Base-by-base conservation (phyloP, 192 early-diverging fungal genomes). In the Entrophospora sp. region DNA sequence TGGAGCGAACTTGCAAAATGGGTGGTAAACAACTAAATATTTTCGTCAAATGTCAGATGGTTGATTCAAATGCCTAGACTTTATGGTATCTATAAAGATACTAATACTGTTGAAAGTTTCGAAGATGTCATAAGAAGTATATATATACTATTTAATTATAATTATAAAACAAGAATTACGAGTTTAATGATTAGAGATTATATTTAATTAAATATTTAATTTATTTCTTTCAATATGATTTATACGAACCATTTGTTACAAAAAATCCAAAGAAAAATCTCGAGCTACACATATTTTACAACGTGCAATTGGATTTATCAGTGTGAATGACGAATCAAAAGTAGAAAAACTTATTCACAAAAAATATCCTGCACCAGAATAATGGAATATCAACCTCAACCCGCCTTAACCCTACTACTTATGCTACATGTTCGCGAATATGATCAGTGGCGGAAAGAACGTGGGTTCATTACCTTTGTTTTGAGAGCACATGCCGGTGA, bases 1-100 rank as follows among this genome's bases (percentile, higher is more conserved):
- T 97, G 95, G 95, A 91, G 94, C 76, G 94, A 93, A 57, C 78
- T 97, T 14, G 95, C 95, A 1, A 83, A 86, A 42, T 94, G 95
- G 92, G 88, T 97, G 0, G 79, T 95, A 20, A 77, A 94, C 55
- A 87, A 97, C 83, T 91, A 93, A 71, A 73, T 97, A 6, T 85
- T 95, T 55, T 93, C 90, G 3, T 73, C 76, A 70, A 97, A 95
- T 73, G 91, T 95, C n/a, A 87, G 95, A 36, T 97, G 95, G 95
- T 78, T 97, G 60, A 85, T 95, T 46, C 95, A 97, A 69, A 71
- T 94, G 12, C 95, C 95, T 38, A 86, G 95, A 38, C 79, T 97
- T 20, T 97, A 97, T 80, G 83, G 83, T 72, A 78, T 94, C 16
- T 97, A 94, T 79, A 89, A 87, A 71, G 73, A 75, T 0, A 77